These are phyloP conservation scores for Bipolaris gigantea DNA, from an alignment of 2,329 filamentous ascomycete genomes.

Conservation along the genomic window DNA sequence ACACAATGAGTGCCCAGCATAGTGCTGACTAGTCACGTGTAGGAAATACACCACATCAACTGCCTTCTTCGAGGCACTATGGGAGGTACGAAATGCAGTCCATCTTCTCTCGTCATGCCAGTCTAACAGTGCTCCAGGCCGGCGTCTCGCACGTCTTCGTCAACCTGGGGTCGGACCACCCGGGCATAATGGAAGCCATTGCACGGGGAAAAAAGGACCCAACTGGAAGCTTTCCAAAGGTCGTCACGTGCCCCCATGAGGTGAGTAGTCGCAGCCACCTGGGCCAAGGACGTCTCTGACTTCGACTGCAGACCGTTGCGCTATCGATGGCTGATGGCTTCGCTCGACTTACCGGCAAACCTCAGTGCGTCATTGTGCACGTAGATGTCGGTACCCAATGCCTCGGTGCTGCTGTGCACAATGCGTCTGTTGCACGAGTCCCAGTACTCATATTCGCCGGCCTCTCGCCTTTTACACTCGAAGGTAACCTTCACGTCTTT, in stretches of 20 bases:
- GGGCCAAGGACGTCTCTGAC: neutral
- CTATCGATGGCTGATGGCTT: conserved; percentile 84
- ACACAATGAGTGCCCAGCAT: neutral
- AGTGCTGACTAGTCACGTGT: neutral
- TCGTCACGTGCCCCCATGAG: conserved; percentile 81
- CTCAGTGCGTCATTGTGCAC: conserved; percentile 77
- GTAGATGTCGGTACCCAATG: conserved; percentile 83
- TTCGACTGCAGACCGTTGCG: conserved; percentile 68
- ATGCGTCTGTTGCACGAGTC: conserved; percentile 72
- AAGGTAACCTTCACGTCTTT: conserved; percentile 48
- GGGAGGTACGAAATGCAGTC: neutral
- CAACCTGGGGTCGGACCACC: conserved; percentile 72
- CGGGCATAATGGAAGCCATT: conserved; percentile 78
- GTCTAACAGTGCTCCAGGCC: neutral
- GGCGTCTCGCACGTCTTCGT: conserved; percentile 56
- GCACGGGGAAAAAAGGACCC: conserved; percentile 72
- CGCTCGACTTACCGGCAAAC: conserved; percentile 67
- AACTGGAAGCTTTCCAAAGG: conserved; percentile 65
- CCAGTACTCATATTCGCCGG: conserved; percentile 80
- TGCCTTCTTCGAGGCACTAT: neutral
- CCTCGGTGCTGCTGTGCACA: conserved; percentile 76
- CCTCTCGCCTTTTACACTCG: conserved; percentile 73
- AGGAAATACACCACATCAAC: neutral
- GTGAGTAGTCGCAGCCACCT: conserved; percentile 47
- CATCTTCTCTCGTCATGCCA: neutral